Evolutionary conservation across 2,329 filamentous ascomycete genomes (phyloP), one percentile per base, ranked within the genome.

Genomic region (Penicillium sp.): DNA sequence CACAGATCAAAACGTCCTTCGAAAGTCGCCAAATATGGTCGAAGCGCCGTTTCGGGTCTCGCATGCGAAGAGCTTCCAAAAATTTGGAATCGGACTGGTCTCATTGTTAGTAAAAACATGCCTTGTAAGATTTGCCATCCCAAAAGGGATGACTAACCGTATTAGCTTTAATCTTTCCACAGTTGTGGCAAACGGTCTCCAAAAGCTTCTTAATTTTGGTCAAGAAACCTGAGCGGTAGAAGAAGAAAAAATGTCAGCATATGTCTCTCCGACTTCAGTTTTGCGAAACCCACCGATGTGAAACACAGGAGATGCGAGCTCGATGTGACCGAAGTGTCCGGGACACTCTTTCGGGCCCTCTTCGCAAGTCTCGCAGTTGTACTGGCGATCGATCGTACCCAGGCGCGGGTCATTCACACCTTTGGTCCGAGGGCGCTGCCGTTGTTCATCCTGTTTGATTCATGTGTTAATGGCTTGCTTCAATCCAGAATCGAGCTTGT

Each of bases 121-220:
- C 76, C 70, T 81, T 78, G 79, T 72, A 77, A 77, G 72, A 76
- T 79, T 78, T 78, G 83, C 78, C 79, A 81, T 82, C 77, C 80
- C 78, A 74, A 72, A 75, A 81, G 82, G 82, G 81, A 82, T 83
- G 82, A 96, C 93, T 92, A 88, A 98, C 93, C 88, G 92, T 91
- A 85, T 98, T 93, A 80, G 92, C 89, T 83, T 96, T 86, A 74
- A 98, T 91, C 83, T 95, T 96, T 80, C 93, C 93, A 84, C 96
- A 99, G 78, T 96, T 97, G 81, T 96, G 93, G 85, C 96, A 99
- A 77, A 99, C 93, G 68, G 93, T 95, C 84, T 99, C 96, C 77
- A 99, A 83, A 69, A 99, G 87, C 83, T 98, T 99, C 84, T 99
- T 99, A 79, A 96, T 93, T 82, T 98, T 98, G 77, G 91, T 96